Conservation (phyloP, 2,329 filamentous ascomycete species). For the Lithohypha guttulata region DNA sequence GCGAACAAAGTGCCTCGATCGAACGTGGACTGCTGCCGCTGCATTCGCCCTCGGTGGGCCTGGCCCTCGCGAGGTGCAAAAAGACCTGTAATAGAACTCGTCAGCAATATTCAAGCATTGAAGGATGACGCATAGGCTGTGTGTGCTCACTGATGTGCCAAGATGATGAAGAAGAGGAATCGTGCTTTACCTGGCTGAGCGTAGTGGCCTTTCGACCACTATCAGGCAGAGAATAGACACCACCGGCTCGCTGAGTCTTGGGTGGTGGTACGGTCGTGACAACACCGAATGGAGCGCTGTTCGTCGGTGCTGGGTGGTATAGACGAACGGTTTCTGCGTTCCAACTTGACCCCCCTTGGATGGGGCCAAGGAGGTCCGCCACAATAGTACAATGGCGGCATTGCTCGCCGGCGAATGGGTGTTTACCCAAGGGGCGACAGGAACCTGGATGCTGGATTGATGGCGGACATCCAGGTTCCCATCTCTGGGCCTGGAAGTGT, state of each 20-base stretch:
- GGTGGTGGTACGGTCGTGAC: slow-evolving; percentile 1
- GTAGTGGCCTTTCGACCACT: not conserved
- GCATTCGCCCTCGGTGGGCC: slow-evolving; percentile 62
- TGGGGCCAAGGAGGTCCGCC: too few relatives aligned
- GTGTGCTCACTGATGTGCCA: slow-evolving; percentile 6
- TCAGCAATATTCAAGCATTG: not conserved
- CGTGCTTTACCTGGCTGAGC: slow-evolving; percentile 1
- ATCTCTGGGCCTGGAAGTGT: too few relatives aligned
- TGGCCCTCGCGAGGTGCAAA: slow-evolving; percentile 71
- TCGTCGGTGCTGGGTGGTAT: slow-evolving; percentile 26
- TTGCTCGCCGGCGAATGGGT: too few relatives aligned
- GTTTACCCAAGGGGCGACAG: too few relatives aligned
- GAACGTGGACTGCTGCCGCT: slow-evolving; percentile 64
- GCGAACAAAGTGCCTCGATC: slow-evolving; percentile 70
- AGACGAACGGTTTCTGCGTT: slow-evolving; percentile 74
- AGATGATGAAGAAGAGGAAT: not conserved
- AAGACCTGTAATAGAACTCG: slow-evolving; percentile 43
- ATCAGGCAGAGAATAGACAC: slow-evolving; percentile 1
- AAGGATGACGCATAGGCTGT: slow-evolving; percentile 7
- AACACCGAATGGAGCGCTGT: not conserved
- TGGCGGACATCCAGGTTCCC: too few relatives aligned
- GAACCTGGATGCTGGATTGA: too few relatives aligned
- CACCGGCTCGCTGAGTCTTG: slow-evolving; percentile 2
- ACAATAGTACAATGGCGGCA: too few relatives aligned
- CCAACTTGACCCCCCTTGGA: too few relatives aligned